These are phyloP conservation scores for Gonapodya sp. DNA, from an alignment of 192 early-diverging fungal species.

Conservation along the genomic window DNA sequence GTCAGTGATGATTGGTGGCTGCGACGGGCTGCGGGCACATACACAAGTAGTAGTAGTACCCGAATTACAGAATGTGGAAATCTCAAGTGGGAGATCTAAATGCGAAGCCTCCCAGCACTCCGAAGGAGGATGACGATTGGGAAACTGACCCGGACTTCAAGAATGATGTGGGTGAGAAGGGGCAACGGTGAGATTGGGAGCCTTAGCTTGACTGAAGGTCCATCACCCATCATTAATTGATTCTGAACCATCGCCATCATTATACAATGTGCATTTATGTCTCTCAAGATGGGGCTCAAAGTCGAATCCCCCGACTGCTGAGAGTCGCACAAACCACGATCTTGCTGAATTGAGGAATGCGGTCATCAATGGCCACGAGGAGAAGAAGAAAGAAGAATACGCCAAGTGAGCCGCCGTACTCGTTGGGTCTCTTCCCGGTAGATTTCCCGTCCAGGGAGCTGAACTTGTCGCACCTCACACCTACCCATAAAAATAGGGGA, in stretches of 20 bases:
- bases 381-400: not conserved
- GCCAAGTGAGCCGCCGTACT: not conserved
- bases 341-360: not conserved
- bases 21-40: too few species aligned
- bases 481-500: not conserved
- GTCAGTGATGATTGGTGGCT: too few species aligned
- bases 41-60: too few species aligned
- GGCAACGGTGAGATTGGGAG: not conserved
- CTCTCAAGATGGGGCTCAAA: not conserved
- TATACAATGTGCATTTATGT: not conserved
- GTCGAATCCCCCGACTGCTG: not conserved
- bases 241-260: not conserved
- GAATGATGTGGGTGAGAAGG: slow-evolving; percentile 4
- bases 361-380: slow-evolving; percentile 1
- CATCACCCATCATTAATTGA: too few species aligned
- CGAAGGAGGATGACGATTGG: not conserved
- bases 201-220: not conserved
- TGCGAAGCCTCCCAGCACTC: not conserved
- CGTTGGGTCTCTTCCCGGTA: not conserved
- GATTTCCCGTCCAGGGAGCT: too few species aligned
- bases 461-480: too few species aligned
- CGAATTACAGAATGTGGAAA: not conserved
- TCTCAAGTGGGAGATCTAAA: not conserved
- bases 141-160: slow-evolving; percentile 8
- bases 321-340: not conserved